phyloP scores from a whole-genome alignment of 768 basidiomycete species.

The Agaricus subrufescens region DNA sequence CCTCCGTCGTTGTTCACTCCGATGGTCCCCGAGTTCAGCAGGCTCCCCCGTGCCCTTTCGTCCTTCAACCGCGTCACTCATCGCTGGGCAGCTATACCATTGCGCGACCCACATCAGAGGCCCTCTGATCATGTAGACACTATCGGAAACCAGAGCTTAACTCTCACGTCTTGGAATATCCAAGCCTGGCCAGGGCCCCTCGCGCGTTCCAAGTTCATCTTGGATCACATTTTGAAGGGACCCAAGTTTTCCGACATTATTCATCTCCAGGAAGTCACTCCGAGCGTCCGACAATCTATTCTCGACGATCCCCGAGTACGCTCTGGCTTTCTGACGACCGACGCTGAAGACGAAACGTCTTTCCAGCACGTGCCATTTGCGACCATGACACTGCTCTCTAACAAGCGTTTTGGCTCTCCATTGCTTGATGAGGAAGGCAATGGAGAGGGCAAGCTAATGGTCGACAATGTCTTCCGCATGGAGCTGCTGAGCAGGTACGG shows the following conservation, averaged over 20 bases:
- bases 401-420: constrained; percentile 23
- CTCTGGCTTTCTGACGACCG: constrained; percentile 26
- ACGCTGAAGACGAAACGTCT: constrained; percentile 31
- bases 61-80: too few relatives aligned
- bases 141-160: too few relatives aligned
- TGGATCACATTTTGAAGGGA: too few relatives aligned
- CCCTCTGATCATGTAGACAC: too few relatives aligned
- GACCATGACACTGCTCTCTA: constrained; percentile 34
- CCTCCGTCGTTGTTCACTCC: too few relatives aligned
- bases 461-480: constrained; percentile 23
- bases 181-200: too few relatives aligned
- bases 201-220: too few relatives aligned
- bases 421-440: constrained; percentile 12
- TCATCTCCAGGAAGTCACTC: constrained; percentile 34
- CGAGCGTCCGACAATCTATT: constrained; percentile 24
- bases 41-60: too few relatives aligned
- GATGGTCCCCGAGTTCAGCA: too few relatives aligned
- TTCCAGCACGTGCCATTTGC: constrained; percentile 29
- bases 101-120: too few relatives aligned
- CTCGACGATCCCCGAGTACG: constrained; percentile 30
- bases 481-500: constrained; percentile 30
- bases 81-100: too few relatives aligned
- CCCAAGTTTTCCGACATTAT: constrained; percentile 29
- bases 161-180: too few relatives aligned
- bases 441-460: constrained; percentile 22